Percentiles rank a stretch among this genome's conserved stretches.
Evolutionary conservation across 768 basidiomycete genomes (phyloP).

Genomic region (Sarcodon aspratus): DNA sequence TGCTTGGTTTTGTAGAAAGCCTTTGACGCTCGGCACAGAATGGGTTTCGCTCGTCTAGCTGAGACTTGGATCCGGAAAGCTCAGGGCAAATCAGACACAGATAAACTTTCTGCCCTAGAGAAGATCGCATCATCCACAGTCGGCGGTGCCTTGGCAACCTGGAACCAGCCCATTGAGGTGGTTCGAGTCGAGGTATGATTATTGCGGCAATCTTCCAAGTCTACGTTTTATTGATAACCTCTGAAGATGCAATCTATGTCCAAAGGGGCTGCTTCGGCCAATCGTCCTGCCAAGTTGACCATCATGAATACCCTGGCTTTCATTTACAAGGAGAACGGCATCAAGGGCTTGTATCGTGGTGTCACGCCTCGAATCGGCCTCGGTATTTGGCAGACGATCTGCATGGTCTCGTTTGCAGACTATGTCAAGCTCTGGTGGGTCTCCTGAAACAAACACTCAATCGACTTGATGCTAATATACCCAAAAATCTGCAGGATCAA

Average conservation of each 20-base stretch:
- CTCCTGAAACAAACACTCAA: neutral
- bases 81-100: constrained; percentile 69
- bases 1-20: neutral
- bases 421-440: constrained; percentile 81
- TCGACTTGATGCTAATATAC: too few species aligned
- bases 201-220: neutral
- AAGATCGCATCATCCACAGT: constrained; percentile 84
- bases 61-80: constrained; percentile 69
- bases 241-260: constrained; percentile 97
- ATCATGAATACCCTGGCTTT: constrained; percentile 86
- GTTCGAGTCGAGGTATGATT: constrained; percentile 85
- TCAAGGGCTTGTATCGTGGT: constrained; percentile 94
- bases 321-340: constrained; percentile 93
- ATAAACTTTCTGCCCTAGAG: constrained; percentile 65
- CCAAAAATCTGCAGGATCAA: constrained; percentile 4
- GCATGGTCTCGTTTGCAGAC: constrained; percentile 98
- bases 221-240: neutral
- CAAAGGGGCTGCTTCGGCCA: constrained; percentile 55
- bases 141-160: constrained; percentile 92
- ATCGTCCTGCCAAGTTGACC: constrained; percentile 86
- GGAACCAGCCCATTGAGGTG: constrained; percentile 99
- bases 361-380: constrained; percentile 95
- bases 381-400: constrained; percentile 94
- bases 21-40: constrained; percentile 33
- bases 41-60: constrained; percentile 93